Conservation (phyloP, 768 basidiomycete species). For the Tubosaeta sp. region DNA sequence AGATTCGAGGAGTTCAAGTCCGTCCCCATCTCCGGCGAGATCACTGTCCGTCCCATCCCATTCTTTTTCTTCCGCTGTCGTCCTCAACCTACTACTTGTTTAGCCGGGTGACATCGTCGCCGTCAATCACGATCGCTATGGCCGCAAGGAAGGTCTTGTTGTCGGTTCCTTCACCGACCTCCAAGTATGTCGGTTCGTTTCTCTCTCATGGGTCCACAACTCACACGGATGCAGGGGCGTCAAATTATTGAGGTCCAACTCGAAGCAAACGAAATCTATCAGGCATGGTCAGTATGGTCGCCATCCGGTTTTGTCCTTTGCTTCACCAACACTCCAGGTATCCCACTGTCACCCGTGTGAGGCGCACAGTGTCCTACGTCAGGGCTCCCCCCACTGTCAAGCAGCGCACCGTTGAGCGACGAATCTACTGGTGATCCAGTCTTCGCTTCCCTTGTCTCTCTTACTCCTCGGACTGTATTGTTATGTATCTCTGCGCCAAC, state of each 20-base stretch:
- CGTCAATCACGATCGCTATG: conserved; percentile 59
- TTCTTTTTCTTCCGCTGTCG: not conserved
- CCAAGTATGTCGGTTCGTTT: conserved; percentile 42
- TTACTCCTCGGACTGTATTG: conserved; percentile 27
- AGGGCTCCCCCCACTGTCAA: conserved; percentile 41
- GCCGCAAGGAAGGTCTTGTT: conserved; percentile 75
- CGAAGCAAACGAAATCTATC: conserved; percentile 61
- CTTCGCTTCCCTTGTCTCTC: not conserved
- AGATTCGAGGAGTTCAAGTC: conserved; percentile 29
- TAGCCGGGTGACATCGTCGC: conserved; percentile 81
- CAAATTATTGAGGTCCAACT: conserved; percentile 82
- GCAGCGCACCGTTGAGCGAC: conserved; percentile 65
- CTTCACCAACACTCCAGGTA: conserved; percentile 43
- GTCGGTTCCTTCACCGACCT: conserved; percentile 71
- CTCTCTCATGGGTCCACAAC: not conserved
- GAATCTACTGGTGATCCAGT: conserved; percentile 63
- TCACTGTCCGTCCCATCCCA: conserved; percentile 25
- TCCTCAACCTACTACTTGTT: not conserved
- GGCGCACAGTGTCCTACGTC: conserved; percentile 63
- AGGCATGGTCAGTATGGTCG: conserved; percentile 50
- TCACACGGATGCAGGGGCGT: conserved; percentile 52
- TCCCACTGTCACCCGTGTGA: conserved; percentile 75
- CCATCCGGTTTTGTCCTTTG: not conserved
- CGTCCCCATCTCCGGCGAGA: conserved; percentile 31
- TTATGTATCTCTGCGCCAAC: conserved; percentile 21